Conservation (phyloP, 148 eudicot species). For the Nepenthes gracilis region DNA sequence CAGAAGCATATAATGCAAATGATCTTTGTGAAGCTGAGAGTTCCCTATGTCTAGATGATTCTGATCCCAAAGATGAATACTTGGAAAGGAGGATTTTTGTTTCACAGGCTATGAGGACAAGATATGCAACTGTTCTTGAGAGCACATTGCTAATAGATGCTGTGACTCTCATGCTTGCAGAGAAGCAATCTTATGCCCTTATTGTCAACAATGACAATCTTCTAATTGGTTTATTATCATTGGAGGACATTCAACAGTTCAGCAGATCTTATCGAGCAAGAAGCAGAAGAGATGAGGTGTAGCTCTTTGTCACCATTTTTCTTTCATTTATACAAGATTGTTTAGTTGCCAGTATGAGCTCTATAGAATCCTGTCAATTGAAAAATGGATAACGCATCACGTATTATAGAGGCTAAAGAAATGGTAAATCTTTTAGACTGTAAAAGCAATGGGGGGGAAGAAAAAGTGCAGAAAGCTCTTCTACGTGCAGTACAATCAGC, state of each 20-base stretch:
- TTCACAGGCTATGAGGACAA: constrained; percentile 84
- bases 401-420: too few relatives aligned
- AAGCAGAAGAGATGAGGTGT: constrained; percentile 43
- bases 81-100: constrained; percentile 48
- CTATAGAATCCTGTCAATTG: too few relatives aligned
- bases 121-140: constrained; percentile 41
- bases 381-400: too few relatives aligned
- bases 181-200: constrained; percentile 66
- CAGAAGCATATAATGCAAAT: constrained; percentile 16
- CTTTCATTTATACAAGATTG: background rate
- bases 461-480: too few relatives aligned
- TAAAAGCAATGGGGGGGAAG: too few relatives aligned
- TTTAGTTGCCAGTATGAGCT: too few relatives aligned
- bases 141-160: constrained; percentile 45
- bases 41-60: constrained; percentile 45
- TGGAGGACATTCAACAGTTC: constrained; percentile 51
- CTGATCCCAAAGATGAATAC: constrained; percentile 27
- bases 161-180: constrained; percentile 62
- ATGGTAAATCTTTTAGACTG: too few relatives aligned
- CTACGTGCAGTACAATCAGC: too few relatives aligned
- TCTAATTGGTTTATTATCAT: constrained; percentile 44
- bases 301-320: background rate
- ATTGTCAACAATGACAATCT: constrained; percentile 41
- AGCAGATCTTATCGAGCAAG: constrained; percentile 30
- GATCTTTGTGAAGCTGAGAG: constrained; percentile 48